Base-by-base conservation (phyloP, 179 eudicot species). In the Camellia oleifera region DNA sequence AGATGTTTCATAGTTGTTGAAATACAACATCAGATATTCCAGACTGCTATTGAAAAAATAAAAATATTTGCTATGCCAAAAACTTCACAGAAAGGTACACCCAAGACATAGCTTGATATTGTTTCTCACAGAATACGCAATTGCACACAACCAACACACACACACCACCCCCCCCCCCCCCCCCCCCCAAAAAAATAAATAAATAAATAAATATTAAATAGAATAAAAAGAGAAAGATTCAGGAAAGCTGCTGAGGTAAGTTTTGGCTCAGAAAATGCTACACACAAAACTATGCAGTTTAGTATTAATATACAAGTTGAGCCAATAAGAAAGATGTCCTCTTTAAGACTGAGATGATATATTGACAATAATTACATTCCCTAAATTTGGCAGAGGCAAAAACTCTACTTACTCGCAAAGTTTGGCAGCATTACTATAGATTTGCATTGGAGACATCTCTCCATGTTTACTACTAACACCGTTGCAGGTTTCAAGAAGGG, bases 351-450 rank as follows among this genome's bases (percentile, higher is more conserved):
- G 61, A 3, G 4, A 18, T 32, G 40, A 32, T 32, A 32, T 32
- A 32, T 32, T 32, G 40, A 32, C 40, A 32, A 32, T 17, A 7
- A 60, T 12, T 15, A 20, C 2, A 79, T 70, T 58, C 11, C 71
- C 60, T 10, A 3, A 53, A 72, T 1, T 17, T 23, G 23, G 45
- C 68, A 56, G 12, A 71, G 15, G 4, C 58, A 46, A 48, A 73
- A 57, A 7, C 44, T 18, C 10, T 40, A 85, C 91, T 86, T 79
- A 88, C 93, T 87, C 83, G 85, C 81, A 88, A 60, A 86, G 86
- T 81, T 84, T 84, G 69, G 93, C 93, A 70, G 90, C 77, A 78
- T 60, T 85, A 65, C 70, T 84, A 76, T 87, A 88, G 11, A 82
- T 84, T 77, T 88, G 85, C 77, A 86, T 75, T 56, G 76, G 87